Conservation (phyloP, 2,329 filamentous ascomycete genomes). For the Teratosphaeria gauchensis region DNA sequence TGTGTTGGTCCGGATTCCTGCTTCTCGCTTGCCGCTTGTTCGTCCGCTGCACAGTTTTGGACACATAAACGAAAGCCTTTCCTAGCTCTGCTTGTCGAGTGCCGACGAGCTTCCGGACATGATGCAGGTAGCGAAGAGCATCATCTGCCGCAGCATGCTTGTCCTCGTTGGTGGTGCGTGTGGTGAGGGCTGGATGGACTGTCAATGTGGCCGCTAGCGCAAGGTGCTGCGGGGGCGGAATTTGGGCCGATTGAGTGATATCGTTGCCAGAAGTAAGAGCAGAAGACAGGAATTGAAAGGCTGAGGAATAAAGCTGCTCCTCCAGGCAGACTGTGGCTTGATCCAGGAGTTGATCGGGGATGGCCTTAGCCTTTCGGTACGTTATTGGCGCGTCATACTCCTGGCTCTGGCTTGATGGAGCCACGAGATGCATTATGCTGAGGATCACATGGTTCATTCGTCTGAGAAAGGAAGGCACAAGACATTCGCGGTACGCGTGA, state of each 20-base stretch:
- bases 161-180: constrained; percentile 53
- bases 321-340: constrained; percentile 66
- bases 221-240: constrained; percentile 64
- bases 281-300: constrained; percentile 49
- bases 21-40: constrained; percentile 9
- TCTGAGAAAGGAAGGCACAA: background rate
- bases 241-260: constrained; percentile 38
- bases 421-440: background rate
- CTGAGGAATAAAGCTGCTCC: constrained; percentile 50
- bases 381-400: background rate
- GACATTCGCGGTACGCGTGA: background rate
- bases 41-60: constrained; percentile 1
- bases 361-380: constrained; percentile 11
- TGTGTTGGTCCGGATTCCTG: constrained; percentile 20
- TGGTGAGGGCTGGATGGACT: constrained; percentile 74
- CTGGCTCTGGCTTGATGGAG: background rate
- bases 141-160: constrained; percentile 54
- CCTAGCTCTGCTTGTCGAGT: constrained; percentile 59
- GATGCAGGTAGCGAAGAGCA: constrained; percentile 61
- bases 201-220: constrained; percentile 70
- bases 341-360: constrained; percentile 55
- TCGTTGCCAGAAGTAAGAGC: constrained; percentile 48
- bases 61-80: constrained; percentile 60
- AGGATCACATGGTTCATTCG: background rate
- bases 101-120: constrained; percentile 55